phyloP scores from a whole-genome alignment of 768 basidiomycete genomes.

The Lactarius akahatsu region DNA sequence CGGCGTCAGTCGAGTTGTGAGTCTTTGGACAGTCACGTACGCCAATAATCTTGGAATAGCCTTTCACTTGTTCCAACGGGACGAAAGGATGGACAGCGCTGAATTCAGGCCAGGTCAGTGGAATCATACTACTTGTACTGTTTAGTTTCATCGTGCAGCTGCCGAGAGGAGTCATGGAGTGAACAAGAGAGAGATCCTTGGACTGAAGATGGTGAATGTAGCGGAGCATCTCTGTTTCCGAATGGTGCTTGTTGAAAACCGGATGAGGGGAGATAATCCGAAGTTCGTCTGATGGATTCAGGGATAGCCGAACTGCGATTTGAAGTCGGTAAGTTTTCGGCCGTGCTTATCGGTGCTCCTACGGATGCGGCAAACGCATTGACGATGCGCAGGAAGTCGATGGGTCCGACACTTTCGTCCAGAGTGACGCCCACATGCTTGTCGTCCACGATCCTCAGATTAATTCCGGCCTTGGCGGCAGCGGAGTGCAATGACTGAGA shows the following conservation, averaged over 20 bases:
- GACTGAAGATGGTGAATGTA: slow-evolving; percentile 92
- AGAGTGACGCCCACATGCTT: slow-evolving; percentile 82
- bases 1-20: slow-evolving; percentile 8
- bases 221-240: slow-evolving; percentile 97
- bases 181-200: slow-evolving; percentile 93
- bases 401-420: slow-evolving; percentile 82
- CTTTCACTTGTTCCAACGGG: slow-evolving; percentile 83
- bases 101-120: slow-evolving; percentile 93
- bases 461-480: slow-evolving; percentile 67
- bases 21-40: slow-evolving; percentile 37
- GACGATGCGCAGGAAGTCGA: slow-evolving; percentile 73
- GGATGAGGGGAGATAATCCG: slow-evolving; percentile 78
- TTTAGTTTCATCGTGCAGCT: slow-evolving; percentile 99
- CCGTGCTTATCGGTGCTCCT: slow-evolving; percentile 46
- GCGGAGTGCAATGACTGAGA: slow-evolving; percentile 66
- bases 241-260: slow-evolving; percentile 96
- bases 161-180: slow-evolving; percentile 94
- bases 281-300: slow-evolving; percentile 54
- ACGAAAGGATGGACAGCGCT: slow-evolving; percentile 90
- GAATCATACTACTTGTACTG: slow-evolving; percentile 97
- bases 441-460: slow-evolving; percentile 76
- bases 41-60: slow-evolving; percentile 81
- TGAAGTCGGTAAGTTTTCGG: slow-evolving; percentile 44
- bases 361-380: slow-evolving; percentile 78
- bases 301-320: slow-evolving; percentile 52